Evolutionary conservation across 2,329 filamentous ascomycete genomes (phyloP).

Genomic region (Tolypocladium pustulatum): DNA sequence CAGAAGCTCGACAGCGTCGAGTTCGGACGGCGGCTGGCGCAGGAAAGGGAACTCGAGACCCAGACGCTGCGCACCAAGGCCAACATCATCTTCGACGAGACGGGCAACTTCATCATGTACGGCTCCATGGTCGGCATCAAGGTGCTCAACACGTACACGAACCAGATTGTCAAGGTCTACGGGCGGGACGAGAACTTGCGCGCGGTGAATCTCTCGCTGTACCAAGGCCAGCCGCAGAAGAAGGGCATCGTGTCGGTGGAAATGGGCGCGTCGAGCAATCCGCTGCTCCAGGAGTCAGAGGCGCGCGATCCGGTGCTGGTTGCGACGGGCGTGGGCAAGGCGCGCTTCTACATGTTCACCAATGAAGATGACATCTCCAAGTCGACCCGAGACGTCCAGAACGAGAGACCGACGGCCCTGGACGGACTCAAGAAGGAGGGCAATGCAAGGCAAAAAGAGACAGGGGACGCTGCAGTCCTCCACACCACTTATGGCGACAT

Average conservation of each 20-base stretch:
- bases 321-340: slow-evolving; percentile 73
- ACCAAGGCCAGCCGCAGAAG: slow-evolving; percentile 91
- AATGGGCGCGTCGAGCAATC: slow-evolving; percentile 94
- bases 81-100: slow-evolving; percentile 93
- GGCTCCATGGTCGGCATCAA: slow-evolving; percentile 89
- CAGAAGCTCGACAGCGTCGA: slow-evolving; percentile 82
- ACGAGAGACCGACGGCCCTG: slow-evolving; percentile 73
- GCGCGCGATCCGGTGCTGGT: slow-evolving; percentile 82
- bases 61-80: slow-evolving; percentile 55
- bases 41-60: slow-evolving; percentile 77
- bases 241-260: slow-evolving; percentile 89
- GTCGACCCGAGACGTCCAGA: slow-evolving; percentile 80
- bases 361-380: slow-evolving; percentile 79
- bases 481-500: slow-evolving; percentile 95
- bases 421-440: slow-evolving; percentile 39
- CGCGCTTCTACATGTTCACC: slow-evolving; percentile 96
- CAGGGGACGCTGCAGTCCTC: slow-evolving; percentile 69
- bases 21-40: slow-evolving; percentile 77
- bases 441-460: slow-evolving; percentile 50
- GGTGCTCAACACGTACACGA: slow-evolving; percentile 91
- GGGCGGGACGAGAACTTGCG: slow-evolving; percentile 84
- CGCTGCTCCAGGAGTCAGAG: slow-evolving; percentile 85
- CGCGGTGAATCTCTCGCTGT: slow-evolving; percentile 71
- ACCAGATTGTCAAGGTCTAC: slow-evolving; percentile 82
- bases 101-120: slow-evolving; percentile 88